phyloP scores from a whole-genome alignment of 768 basidiomycete genomes.

The Boletus coccyginus region DNA sequence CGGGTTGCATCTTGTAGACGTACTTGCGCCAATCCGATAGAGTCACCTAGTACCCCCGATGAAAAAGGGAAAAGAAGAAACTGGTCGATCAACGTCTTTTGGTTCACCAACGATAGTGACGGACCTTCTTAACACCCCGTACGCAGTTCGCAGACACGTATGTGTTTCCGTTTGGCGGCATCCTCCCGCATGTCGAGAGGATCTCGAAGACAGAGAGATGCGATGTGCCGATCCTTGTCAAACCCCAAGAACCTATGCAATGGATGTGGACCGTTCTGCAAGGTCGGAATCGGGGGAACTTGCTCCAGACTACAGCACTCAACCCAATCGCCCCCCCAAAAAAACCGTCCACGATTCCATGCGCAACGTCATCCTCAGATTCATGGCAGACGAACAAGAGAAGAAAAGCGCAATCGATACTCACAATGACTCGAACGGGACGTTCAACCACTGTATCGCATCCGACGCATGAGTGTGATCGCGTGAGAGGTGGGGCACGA shows the following conservation, averaged over 20 bases:
- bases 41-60: slow-evolving; percentile 43
- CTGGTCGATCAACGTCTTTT: not conserved
- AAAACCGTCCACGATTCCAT: not conserved
- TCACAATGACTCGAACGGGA: slow-evolving; percentile 84
- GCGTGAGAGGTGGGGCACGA: slow-evolving; percentile 69
- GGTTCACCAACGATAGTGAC: slow-evolving; percentile 3
- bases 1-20: slow-evolving; percentile 53
- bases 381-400: not conserved
- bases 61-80: not conserved
- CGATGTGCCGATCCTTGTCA: slow-evolving; percentile 42
- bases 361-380: not conserved
- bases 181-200: slow-evolving; percentile 59
- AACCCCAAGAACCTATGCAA: slow-evolving; percentile 70
- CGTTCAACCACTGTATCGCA: slow-evolving; percentile 60
- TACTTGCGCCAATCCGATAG: slow-evolving; percentile 55
- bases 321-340: not conserved
- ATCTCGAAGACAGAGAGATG: slow-evolving; percentile 64
- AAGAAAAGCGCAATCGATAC: slow-evolving; percentile 24
- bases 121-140: slow-evolving; percentile 70
- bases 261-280: slow-evolving; percentile 49
- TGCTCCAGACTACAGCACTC: slow-evolving; percentile 54
- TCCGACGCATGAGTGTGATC: slow-evolving; percentile 50
- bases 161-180: slow-evolving; percentile 69
- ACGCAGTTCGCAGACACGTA: slow-evolving; percentile 56
- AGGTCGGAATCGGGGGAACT: slow-evolving; percentile 61